Evolutionary conservation across 2,329 filamentous ascomycete genomes (phyloP).

Genomic region (Bipolaris oryzae): DNA sequence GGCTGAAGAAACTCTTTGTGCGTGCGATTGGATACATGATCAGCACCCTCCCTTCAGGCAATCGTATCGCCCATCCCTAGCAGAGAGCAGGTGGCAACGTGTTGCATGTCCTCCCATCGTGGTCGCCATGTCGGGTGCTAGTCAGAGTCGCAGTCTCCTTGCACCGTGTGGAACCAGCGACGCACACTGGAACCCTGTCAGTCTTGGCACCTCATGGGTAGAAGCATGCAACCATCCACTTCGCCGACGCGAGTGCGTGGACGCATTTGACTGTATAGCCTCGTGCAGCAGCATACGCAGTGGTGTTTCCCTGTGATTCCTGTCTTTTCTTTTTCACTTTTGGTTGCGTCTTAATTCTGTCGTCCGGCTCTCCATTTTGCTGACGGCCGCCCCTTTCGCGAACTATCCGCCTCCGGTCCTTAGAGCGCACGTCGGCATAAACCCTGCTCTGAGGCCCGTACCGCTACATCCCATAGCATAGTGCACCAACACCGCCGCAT

Average conservation of each 20-base stretch:
- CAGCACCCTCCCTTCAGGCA: neutral
- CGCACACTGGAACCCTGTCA: slow-evolving; percentile 19
- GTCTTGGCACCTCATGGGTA: slow-evolving; percentile 25
- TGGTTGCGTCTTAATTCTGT: slow-evolving; percentile 21
- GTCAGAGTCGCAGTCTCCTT: slow-evolving; percentile 4
- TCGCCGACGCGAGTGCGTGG: slow-evolving; percentile 28
- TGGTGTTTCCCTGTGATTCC: slow-evolving; percentile 12
- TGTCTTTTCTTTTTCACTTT: slow-evolving; percentile 6
- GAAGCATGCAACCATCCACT: slow-evolving; percentile 31
- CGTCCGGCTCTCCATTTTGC: slow-evolving; percentile 20
- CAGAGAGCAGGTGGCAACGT: neutral
- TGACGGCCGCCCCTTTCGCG: slow-evolving; percentile 32
- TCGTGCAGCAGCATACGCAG: slow-evolving; percentile 27
- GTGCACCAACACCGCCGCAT: slow-evolving; percentile 27
- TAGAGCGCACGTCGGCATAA: slow-evolving; percentile 31
- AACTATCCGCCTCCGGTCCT: slow-evolving; percentile 23
- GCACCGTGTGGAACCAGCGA: slow-evolving; percentile 17
- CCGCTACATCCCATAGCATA: slow-evolving; percentile 9
- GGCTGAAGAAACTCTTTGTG: neutral
- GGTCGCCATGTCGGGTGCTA: neutral
- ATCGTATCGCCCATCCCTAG: neutral
- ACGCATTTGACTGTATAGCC: slow-evolving; percentile 30
- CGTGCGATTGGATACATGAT: neutral
- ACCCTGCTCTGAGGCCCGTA: slow-evolving; percentile 29
- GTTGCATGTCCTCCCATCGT: too few relatives aligned